Evolutionary conservation across 2,329 filamentous ascomycete species (phyloP), one percentile per base, ranked within the genome.

Genomic region (Apiospora kogelbergensis): DNA sequence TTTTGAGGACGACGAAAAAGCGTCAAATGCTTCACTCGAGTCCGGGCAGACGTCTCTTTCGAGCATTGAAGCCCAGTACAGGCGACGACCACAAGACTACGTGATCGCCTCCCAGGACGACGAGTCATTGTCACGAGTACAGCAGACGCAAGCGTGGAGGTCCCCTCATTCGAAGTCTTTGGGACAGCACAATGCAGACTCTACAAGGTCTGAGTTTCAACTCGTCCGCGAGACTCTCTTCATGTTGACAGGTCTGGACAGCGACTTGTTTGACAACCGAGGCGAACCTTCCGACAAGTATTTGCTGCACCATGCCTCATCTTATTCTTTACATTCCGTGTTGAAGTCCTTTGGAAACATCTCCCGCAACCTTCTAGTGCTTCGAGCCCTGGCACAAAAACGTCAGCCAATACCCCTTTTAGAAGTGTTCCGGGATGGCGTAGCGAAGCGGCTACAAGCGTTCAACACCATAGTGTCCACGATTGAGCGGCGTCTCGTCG

Each of bases 221-320:
- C 83, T 90, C 13, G 82, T 95, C 33, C 89, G 94, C 64, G 94
- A 98, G 76, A 88, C 89, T 0, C 83, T 98, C 0, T 95, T 93
- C 74, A 97, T 98, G 93, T 85, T 98, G 0, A 88, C 89, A 67
- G 95, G 95, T 0, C 82, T 96, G 4, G 87, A 90, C 6, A 95
- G 92, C 2, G 91, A 89, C 1, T 76, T 97, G 1, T 97, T 95
- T 74, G 81, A 81, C 68, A 26, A 73, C 3, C 75, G 83, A 65
- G 82, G 81, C 17, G 72, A 77, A 7, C 82, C 83, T 0, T 77
- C 80, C 1, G 74, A 80, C 4, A 74, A 73, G 1, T 87, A 84
- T 67, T 84, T 87, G 68, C 80, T 88, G 33, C 75, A 79, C 0
- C 81, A 85, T 68, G 77, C 87, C 13, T 84, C 84, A 0, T 83